A percentile compares a stretch with the other conserved stretches of the same genome.
These are phyloP conservation scores for Cystobasidium slooffiae DNA, from an alignment of 1,284 basidiomycete genomes.

Conservation along the genomic window DNA sequence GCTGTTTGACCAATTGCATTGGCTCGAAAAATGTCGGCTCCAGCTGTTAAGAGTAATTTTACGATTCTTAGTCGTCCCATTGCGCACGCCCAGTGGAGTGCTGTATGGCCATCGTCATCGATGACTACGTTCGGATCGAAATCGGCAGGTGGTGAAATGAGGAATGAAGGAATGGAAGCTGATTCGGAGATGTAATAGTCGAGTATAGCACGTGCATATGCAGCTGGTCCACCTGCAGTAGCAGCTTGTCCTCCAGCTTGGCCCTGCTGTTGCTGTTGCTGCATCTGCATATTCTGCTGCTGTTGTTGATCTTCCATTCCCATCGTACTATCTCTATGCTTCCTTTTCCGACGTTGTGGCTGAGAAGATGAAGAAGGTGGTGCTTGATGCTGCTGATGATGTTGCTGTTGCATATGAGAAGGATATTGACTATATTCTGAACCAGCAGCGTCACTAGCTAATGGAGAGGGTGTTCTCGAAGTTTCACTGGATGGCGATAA, in stretches of 20 bases:
- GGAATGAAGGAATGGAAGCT: constrained; percentile 84
- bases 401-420: constrained; percentile 28
- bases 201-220: constrained; percentile 92
- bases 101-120: constrained; percentile 97
- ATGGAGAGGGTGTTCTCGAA: constrained; percentile 86
- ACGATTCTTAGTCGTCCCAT: constrained; percentile 98
- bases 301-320: constrained; percentile 52
- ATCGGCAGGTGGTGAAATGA: constrained; percentile 85
- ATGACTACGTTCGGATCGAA: constrained; percentile 97
- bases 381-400: constrained; percentile 6
- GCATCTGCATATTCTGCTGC: constrained; percentile 44
- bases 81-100: constrained; percentile 97
- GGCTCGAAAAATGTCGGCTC: constrained; percentile 95
- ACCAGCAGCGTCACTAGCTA: constrained; percentile 61
- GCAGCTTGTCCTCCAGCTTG: constrained; percentile 12
- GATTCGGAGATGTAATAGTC: constrained; percentile 99
- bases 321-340: constrained; percentile 46
- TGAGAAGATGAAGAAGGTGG: not conserved
- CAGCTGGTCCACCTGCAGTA: constrained; percentile 56
- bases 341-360: constrained; percentile 46
- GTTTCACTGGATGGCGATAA: constrained; percentile 83
- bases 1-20: constrained; percentile 97
- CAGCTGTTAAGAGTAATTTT: constrained; percentile 89
- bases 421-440: constrained; percentile 30
- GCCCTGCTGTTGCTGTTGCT: constrained; percentile 49